Base-by-base conservation (phyloP, 768 basidiomycete genomes). In the Calocybe cyanea region DNA sequence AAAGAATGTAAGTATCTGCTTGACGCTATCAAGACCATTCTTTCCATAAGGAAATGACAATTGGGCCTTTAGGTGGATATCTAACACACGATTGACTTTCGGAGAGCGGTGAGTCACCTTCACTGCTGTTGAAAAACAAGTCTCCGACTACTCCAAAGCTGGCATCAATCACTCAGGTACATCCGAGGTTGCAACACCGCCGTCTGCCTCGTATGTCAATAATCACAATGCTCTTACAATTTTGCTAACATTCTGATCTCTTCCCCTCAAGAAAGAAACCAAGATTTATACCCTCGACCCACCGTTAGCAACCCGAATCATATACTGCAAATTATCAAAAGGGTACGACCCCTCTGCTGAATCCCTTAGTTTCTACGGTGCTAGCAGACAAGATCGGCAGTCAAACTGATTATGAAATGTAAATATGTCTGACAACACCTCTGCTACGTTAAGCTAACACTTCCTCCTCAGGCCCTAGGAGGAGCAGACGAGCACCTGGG, bases 61-160 rank as follows among this genome's bases (percentile, higher is more conserved):
- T 41, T 98, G 95, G 94, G 94, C 95, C 0, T 74, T 96, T 41
- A 75, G 70, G 25, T 97, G 95, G 94, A 96, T 98, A 45, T 76
- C 83, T 0, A 91, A 95, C 63, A 70, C 80, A 33, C 59, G 70
- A 0, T 85, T 91, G 0, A 85, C 83, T 0, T 97, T 97, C 49
- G 92, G 77, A 0, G 92, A 95, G 64, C 84, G 93, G 10, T 70
- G 96, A 4, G 77, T 97, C 34, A 93, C 94, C 1, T 96, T 97
- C 56, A 92, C 94, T 4, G 92, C 92, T 1, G 92, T 97, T n/a
- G 94, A 95, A 71, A 93, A 93, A 67, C 80, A 92, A 0, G 94
- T 96, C 2, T 92, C 90, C 2, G 87, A 89, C 23, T 89, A 89
- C 57, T 73, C 83, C 5, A 86, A 79, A 56, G 86, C 87, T 3